These are phyloP conservation scores for Salinomyces thailandicus DNA, from an alignment of 2,329 filamentous ascomycete species.

Conservation along the genomic window DNA sequence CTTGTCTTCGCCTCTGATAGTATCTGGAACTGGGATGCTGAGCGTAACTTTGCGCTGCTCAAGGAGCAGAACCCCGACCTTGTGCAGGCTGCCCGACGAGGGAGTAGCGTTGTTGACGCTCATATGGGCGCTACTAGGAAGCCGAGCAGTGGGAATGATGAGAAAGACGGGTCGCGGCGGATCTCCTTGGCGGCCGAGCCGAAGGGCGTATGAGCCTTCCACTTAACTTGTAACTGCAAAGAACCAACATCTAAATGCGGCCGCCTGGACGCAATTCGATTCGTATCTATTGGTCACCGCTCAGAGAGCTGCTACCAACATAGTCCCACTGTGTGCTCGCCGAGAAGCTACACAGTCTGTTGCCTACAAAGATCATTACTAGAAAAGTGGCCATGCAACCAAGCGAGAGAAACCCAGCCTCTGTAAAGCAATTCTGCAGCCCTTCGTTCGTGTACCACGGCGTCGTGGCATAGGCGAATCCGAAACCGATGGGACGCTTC, in stretches of 20 bases:
- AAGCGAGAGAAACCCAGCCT: constrained; percentile 3
- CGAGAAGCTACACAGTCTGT: constrained; percentile 9
- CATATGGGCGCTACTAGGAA: not conserved
- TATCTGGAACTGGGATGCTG: constrained; percentile 62
- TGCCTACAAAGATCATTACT: constrained; percentile 14
- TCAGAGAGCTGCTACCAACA: not conserved
- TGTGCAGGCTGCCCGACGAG: constrained; percentile 20
- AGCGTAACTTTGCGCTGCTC: constrained; percentile 52
- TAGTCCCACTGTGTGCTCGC: constrained; percentile 10
- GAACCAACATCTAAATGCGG: too few species aligned
- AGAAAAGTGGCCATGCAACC: constrained; percentile 14
- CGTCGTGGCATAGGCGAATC: constrained; percentile 1
- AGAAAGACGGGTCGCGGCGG: not conserved
- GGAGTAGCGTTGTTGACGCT: constrained; percentile 4
- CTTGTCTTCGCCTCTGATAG: constrained; percentile 57
- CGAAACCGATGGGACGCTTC: not conserved
- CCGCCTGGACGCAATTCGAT: too few species aligned
- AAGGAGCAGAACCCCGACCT: constrained; percentile 47
- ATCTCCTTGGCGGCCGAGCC: not conserved
- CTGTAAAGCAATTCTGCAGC: not conserved
- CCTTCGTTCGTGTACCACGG: constrained; percentile 1
- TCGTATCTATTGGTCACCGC: too few species aligned
- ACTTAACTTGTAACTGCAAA: too few species aligned
- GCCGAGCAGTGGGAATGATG: not conserved
- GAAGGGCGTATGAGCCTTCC: not conserved